Percentiles rank a stretch among this genome's conserved stretches.
phyloP scores from a whole-genome alignment of 768 basidiomycete species.

The Austroboletus eburneus region DNA sequence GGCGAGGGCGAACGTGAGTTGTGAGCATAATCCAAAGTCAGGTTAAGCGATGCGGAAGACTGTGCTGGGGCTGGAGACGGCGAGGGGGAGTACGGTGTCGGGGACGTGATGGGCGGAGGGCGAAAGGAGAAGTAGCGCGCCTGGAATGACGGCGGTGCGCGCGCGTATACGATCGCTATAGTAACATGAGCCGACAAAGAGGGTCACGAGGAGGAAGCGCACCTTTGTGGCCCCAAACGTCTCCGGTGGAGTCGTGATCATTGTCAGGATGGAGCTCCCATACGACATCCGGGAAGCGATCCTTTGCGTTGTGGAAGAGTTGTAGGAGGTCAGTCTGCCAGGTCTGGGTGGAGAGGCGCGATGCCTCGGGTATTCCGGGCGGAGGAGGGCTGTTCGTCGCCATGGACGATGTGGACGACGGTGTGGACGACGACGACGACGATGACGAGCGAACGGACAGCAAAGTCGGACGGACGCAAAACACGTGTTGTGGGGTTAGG shows the following conservation, averaged over 20 bases:
- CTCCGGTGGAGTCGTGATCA: slow-evolving; percentile 46
- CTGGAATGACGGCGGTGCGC: slow-evolving; percentile 91
- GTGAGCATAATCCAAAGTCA: slow-evolving; percentile 39
- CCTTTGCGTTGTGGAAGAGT: slow-evolving; percentile 80
- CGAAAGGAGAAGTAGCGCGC: slow-evolving; percentile 81
- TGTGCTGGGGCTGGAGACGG: slow-evolving; percentile 51
- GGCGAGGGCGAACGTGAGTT: slow-evolving; percentile 46
- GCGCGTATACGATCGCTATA: slow-evolving; percentile 88
- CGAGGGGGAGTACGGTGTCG: slow-evolving; percentile 45
- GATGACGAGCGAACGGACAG: not conserved
- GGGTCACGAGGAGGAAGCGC: slow-evolving; percentile 13
- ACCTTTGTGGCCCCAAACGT: slow-evolving; percentile 97
- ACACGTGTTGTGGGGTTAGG: slow-evolving; percentile 31
- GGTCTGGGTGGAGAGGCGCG: slow-evolving; percentile 56
- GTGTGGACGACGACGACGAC: slow-evolving; percentile 14
- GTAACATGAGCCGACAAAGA: slow-evolving; percentile 1
- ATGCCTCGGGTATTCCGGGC: slow-evolving; percentile 48
- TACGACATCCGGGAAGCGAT: slow-evolving; percentile 94
- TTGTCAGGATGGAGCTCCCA: slow-evolving; percentile 71
- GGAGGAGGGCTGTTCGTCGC: slow-evolving; percentile 26
- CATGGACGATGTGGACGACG: slow-evolving; percentile 25
- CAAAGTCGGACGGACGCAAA: slow-evolving; percentile 16
- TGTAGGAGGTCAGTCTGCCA: slow-evolving; percentile 82
- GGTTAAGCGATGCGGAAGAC: slow-evolving; percentile 57
- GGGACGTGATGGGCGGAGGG: slow-evolving; percentile 50